phyloP scores from a whole-genome alignment of 202 grass and related monocot species.

The Schoenoplectus triqueter region DNA sequence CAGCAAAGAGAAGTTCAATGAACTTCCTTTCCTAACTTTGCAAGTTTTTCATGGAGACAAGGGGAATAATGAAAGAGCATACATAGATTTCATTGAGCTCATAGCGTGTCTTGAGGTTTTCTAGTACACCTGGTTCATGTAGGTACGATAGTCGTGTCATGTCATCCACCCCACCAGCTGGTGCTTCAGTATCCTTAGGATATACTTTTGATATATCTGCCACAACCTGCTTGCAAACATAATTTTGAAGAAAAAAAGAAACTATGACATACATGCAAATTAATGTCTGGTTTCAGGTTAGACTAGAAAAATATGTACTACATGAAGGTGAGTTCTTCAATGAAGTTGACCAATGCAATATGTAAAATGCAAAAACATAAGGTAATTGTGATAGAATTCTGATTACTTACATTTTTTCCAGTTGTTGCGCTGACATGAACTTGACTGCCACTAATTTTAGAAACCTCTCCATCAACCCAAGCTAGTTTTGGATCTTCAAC shows the following conservation, averaged over 20 bases:
- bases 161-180: constrained; percentile 96
- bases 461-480: constrained; percentile 93
- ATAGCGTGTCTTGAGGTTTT: constrained; percentile 94
- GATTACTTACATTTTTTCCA: constrained; percentile 69
- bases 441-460: constrained; percentile 72
- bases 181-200: constrained; percentile 89
- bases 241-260: constrained; percentile 13
- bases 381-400: constrained; percentile 16
- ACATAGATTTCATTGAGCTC: constrained; percentile 99
- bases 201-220: constrained; percentile 84
- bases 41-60: background rate
- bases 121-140: constrained; percentile 98
- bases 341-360: constrained; percentile 20
- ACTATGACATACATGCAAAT: background rate
- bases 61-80: constrained; percentile 37
- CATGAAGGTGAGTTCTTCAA: constrained; percentile 4
- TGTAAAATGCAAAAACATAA: constrained; percentile 32
- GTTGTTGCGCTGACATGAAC: constrained; percentile 79
- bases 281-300: background rate
- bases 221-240: constrained; percentile 65
- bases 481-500: constrained; percentile 74
- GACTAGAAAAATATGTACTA: background rate
- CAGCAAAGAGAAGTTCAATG: background rate
- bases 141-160: constrained; percentile 99
- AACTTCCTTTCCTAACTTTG: constrained; percentile 19